These are phyloP conservation scores for Ganoderma lucidum DNA, from an alignment of 1,284 basidiomycete genomes.

Conservation along the genomic window DNA sequence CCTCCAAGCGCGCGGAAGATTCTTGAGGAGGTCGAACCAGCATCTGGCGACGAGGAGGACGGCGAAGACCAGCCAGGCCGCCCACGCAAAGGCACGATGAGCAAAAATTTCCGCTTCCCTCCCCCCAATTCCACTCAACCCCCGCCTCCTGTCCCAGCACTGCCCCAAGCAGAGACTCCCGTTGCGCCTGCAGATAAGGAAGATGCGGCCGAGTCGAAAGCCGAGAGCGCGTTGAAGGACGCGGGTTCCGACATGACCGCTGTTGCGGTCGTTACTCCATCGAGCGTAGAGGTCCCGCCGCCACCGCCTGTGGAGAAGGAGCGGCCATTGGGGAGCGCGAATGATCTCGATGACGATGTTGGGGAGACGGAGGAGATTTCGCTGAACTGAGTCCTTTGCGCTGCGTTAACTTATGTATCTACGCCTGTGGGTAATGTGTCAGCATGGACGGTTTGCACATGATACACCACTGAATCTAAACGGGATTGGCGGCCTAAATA, in stretches of 20 bases:
- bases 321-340: conserved; percentile 45
- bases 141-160: conserved; percentile 32
- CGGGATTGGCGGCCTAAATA: background rate
- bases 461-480: background rate
- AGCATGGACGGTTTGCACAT: background rate
- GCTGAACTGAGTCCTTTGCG: conserved; percentile 43
- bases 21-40: conserved; percentile 58
- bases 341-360: conserved; percentile 71
- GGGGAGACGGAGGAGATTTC: conserved; percentile 78
- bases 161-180: conserved; percentile 23
- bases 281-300: conserved; percentile 76
- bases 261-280: conserved; percentile 56
- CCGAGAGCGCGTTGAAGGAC: conserved; percentile 10
- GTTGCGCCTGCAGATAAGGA: conserved; percentile 17
- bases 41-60: conserved; percentile 33
- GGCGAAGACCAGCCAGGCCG: conserved; percentile 33
- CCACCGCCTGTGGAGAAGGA: conserved; percentile 83
- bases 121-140: conserved; percentile 44
- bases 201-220: conserved; percentile 12
- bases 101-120: conserved; percentile 80
- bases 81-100: conserved; percentile 73
- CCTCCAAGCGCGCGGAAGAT: conserved; percentile 42
- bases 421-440: background rate
- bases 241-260: conserved; percentile 40
- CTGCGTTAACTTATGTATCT: conserved; percentile 13